Conservation (phyloP, 2,329 filamentous ascomycete species). For the Aaosphaeria arxii region DNA sequence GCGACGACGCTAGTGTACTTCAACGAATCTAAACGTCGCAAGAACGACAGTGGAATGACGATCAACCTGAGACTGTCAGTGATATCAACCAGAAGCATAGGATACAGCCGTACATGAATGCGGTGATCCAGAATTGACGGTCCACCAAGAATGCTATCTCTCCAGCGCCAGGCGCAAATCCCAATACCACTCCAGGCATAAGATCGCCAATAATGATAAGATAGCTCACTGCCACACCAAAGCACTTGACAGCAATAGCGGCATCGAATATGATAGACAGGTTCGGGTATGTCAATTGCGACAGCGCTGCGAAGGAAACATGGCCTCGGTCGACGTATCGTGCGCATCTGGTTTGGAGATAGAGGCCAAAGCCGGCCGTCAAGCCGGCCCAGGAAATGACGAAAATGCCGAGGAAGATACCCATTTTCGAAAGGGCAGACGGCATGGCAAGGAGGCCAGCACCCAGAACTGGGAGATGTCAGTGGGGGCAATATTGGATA, state of each 20-base stretch:
- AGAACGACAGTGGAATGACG: conserved; percentile 90
- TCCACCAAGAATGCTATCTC: conserved; percentile 75
- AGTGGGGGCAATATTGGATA: background rate
- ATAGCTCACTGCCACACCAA: conserved; percentile 95
- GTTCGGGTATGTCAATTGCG: conserved; percentile 94
- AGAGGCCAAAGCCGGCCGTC: conserved; percentile 87
- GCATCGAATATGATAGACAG: conserved; percentile 93
- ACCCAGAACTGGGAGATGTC: conserved; percentile 66
- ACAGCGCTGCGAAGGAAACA: conserved; percentile 93
- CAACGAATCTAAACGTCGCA: conserved; percentile 86
- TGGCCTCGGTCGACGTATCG: conserved; percentile 87
- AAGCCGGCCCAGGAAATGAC: conserved; percentile 90
- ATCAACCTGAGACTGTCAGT: conserved; percentile 59
- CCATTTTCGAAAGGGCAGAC: conserved; percentile 93
- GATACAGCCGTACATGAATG: conserved; percentile 69
- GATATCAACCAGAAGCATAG: conserved; percentile 10
- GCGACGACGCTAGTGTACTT: conserved; percentile 96
- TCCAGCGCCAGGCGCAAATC: conserved; percentile 66
- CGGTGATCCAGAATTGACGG: conserved; percentile 95
- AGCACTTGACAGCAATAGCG: conserved; percentile 96
- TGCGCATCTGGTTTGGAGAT: conserved; percentile 89
- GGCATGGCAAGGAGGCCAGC: conserved; percentile 95
- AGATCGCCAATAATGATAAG: conserved; percentile 98
- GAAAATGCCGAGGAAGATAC: conserved; percentile 77
- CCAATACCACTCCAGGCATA: conserved; percentile 90